Conservation (phyloP, 345 rosid species). For the Camelina sativa region DNA sequence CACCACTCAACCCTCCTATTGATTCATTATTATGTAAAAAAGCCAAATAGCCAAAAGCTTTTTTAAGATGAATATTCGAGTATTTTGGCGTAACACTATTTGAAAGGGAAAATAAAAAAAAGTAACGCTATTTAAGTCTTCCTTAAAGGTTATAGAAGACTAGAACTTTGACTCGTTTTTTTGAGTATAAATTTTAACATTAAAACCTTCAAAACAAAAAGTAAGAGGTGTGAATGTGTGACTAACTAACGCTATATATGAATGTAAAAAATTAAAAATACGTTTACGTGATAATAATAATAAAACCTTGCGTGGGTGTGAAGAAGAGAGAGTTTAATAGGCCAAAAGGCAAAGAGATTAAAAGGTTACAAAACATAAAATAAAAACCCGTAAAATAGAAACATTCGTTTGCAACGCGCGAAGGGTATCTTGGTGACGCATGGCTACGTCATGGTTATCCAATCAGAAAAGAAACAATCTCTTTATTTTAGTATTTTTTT, state of each 20-base stretch:
- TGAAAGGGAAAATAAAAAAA: background rate
- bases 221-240: conserved; percentile 4
- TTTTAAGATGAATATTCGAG: conserved; percentile 15
- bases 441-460: conserved; percentile 36
- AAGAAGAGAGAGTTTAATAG: conserved; percentile 3
- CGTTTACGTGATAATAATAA: background rate
- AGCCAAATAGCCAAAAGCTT: conserved; percentile 19
- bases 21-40: background rate
- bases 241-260: background rate
- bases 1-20: conserved; percentile 1
- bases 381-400: conserved; percentile 3
- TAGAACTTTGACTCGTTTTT: too few species aligned
- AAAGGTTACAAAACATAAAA: background rate
- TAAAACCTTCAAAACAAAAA: background rate
- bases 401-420: conserved; percentile 24
- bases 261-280: background rate
- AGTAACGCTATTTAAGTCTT: background rate
- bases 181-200: too few species aligned
- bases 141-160: too few species aligned
- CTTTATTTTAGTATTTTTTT: conserved; percentile 10
- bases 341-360: background rate
- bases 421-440: background rate
- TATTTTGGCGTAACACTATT: background rate
- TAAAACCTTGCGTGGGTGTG: conserved; percentile 15
- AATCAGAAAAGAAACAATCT: background rate